These are phyloP conservation scores for Trichoderma arundinaceum DNA, from an alignment of 2,329 filamentous ascomycete species.

Conservation along the genomic window DNA sequence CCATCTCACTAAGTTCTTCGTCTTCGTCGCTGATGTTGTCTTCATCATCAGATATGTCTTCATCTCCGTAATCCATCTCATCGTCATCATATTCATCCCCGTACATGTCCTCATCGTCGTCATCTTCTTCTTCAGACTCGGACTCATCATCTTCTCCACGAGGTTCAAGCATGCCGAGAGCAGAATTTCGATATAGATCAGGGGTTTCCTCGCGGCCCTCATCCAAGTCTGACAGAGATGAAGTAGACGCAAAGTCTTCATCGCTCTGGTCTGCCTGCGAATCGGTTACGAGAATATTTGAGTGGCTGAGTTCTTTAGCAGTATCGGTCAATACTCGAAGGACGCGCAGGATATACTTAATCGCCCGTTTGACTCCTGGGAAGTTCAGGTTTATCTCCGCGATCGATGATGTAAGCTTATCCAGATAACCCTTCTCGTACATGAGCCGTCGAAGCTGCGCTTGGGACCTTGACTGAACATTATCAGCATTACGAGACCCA, in stretches of 20 bases:
- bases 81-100: constrained; percentile 89
- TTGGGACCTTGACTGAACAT: constrained; percentile 63
- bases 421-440: constrained; percentile 97
- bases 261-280: constrained; percentile 73
- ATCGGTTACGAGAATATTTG: constrained; percentile 72
- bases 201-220: constrained; percentile 93
- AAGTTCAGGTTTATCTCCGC: constrained; percentile 96
- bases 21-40: constrained; percentile 91
- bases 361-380: constrained; percentile 87
- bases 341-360: constrained; percentile 94
- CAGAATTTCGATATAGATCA: constrained; percentile 94
- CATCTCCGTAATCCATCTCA: constrained; percentile 88
- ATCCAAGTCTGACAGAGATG: constrained; percentile 86
- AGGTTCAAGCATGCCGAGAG: constrained; percentile 91
- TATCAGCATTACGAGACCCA: constrained; percentile 48
- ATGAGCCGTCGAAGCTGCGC: constrained; percentile 90
- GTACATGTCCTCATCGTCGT: constrained; percentile 90
- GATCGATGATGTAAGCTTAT: constrained; percentile 86
- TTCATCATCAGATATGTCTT: constrained; percentile 80
- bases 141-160: constrained; percentile 81
- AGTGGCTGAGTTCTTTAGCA: constrained; percentile 82
- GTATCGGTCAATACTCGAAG: constrained; percentile 86
- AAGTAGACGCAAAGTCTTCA: constrained; percentile 85
- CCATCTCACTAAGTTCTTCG: constrained; percentile 81
- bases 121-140: constrained; percentile 72